These are phyloP conservation scores for Didymella segeticola DNA, from an alignment of 2,329 filamentous ascomycete genomes.

Conservation along the genomic window DNA sequence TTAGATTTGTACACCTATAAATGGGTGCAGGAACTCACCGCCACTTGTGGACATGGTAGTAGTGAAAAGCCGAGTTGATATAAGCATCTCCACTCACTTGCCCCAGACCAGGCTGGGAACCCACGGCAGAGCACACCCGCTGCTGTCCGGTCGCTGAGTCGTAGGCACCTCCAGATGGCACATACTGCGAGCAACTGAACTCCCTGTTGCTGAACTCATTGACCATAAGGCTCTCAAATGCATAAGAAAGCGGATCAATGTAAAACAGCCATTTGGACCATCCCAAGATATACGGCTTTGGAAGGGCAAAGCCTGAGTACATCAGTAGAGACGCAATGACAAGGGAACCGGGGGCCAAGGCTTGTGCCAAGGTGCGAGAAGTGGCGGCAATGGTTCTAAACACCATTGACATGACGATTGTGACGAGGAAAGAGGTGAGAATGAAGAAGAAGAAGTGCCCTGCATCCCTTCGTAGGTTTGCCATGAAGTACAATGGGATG, in stretches of 20 bases:
- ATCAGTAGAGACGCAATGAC: constrained; percentile 71
- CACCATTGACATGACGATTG: constrained; percentile 83
- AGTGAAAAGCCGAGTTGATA: constrained; percentile 44
- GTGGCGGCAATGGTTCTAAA: constrained; percentile 82
- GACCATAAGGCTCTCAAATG: constrained; percentile 80
- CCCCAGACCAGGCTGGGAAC: constrained; percentile 48
- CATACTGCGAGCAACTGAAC: constrained; percentile 59
- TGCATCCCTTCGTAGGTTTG: constrained; percentile 75
- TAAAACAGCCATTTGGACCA: constrained; percentile 89
- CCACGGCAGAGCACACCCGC: constrained; percentile 52
- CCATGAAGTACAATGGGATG: constrained; percentile 84
- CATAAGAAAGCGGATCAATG: constrained; percentile 78
- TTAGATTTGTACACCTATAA: no score
- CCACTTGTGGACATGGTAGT: constrained; percentile 52
- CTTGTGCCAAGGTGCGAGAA: constrained; percentile 70
- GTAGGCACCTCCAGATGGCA: constrained; percentile 51
- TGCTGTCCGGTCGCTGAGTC: constrained; percentile 32
- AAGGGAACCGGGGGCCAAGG: constrained; percentile 62
- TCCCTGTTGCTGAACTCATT: constrained; percentile 78
- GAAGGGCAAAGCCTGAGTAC: constrained; percentile 71
- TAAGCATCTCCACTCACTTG: constrained; percentile 51
- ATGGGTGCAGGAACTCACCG: no score
- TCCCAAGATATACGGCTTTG: constrained; percentile 69
- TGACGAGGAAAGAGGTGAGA: constrained; percentile 75
- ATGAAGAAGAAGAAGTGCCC: constrained; percentile 87